Evolutionary conservation across 441 rosid species (phyloP), one percentile per base, ranked within the genome.

Genomic region (Brassica balearica): DNA sequence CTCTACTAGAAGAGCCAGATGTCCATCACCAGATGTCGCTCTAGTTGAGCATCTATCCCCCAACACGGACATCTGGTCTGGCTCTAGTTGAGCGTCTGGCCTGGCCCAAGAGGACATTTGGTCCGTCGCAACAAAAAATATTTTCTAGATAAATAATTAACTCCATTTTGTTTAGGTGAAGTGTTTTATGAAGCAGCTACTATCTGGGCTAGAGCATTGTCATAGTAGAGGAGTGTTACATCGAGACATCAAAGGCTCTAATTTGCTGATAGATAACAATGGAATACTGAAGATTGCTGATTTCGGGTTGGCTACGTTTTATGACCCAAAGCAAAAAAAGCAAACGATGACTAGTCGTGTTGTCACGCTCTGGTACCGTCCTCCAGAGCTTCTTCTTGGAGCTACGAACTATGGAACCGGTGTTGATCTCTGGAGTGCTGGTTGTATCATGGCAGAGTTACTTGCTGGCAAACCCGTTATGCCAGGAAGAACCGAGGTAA

Each of bases 371-470:
- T 95, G 98, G 98, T 95, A 95, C 43, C 93, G 98, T 1, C 91
- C 98, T 41, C 98, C 97, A 0, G 98, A 94, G 72, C 97, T 94
- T 76, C 96, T 94, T 82, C 96, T 94, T 67, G 98, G 98, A 71
- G 92, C 97, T 72, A 88, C 94, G 23, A 80, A 80, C 72, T 94
- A 94, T 81, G 85, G 85, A 60, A 86, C 83, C 55, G 92, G 89
- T 61, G 93, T 94, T 81, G 98, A 95, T 80, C 89, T 95, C 25
- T 95, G 98, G 98, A 95, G 98, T 85, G 94, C 97, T 5, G 98
- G 98, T 74, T 95, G 98, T 83, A 91, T 95, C 77, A 71, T 95
- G 91, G 97, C 97, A 0, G 98, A 95, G 87, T 79, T 95, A 78
- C 92, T 95, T 34, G 86, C 92, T 65, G 97, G 97, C 78, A 90